Evolutionary conservation across 2,329 filamentous ascomycete species (phyloP), one percentile per base, ranked within the genome.

Genomic region (Pseudogymnoascus sp.): DNA sequence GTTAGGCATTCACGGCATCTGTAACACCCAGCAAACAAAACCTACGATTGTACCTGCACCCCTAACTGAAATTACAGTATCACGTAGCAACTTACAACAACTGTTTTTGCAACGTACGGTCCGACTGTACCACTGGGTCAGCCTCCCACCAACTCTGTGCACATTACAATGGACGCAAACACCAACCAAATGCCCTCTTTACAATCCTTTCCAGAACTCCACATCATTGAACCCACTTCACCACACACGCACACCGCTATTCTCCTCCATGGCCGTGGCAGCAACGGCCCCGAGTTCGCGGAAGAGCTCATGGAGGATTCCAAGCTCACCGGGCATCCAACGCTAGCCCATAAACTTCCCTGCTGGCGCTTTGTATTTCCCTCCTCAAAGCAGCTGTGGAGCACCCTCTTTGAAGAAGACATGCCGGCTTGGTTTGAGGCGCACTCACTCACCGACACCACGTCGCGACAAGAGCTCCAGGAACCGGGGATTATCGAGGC

Each of bases 381-480:
- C 0, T 81, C 79, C 0, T 75, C 81, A 0, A 73, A 70, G 4
- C 75, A 75, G 12, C 73, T 77, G 0, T 75, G 78, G 11, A 76
- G 79, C 0, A 74, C 69, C 0, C 70, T 74, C 2, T 76, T 77
- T 6, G 73, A 76, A 2, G 70, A 73, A 0, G 69, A 72, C 6
- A 74, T 81, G 35, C 76, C 77, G 4, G 77, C 81, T 65, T 84
- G 81, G 79, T 82, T 81, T 63, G 76, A 83, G 65, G 73, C 77
- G 7, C 77, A 73, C 14, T 73, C 72, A 1, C 67, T 80, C 0
- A 64, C 71, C 0, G 71, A 79, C 38, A 78, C 74, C 0, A 70
- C 71, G 0, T 67, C 75, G n/a, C 72, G 74, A 43, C 70, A 72
- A 43, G 70, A 81, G 3, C 64, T 74, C 6, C 78, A 82, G 67